Conservation (phyloP, 2,329 filamentous ascomycete genomes). For the Zelopaecilomyces penicillatus region DNA sequence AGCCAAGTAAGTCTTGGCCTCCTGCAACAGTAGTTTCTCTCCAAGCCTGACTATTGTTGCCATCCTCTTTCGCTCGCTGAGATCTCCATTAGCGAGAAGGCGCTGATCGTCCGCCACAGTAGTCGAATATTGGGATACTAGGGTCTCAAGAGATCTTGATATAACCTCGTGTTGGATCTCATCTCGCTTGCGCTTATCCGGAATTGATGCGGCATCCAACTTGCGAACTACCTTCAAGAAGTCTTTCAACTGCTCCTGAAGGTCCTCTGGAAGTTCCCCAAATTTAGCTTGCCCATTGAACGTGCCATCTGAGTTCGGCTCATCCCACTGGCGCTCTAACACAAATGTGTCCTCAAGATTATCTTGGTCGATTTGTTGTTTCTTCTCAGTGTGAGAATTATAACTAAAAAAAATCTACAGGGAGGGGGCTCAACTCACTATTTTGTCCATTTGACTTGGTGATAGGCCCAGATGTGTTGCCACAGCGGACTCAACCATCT, state of each 20-base stretch:
- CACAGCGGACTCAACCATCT: conserved; percentile 42
- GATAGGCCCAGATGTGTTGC: conserved; percentile 29
- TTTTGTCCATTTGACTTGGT: conserved; percentile 30
- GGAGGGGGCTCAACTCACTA: conserved; percentile 29
- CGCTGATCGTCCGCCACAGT: conserved; percentile 31
- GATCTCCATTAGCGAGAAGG: conserved; percentile 22
- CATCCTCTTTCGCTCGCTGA: conserved; percentile 41
- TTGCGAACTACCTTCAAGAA: conserved; percentile 43
- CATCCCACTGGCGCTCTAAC: conserved; percentile 47
- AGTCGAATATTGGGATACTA: conserved; percentile 35
- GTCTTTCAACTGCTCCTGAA: conserved; percentile 42
- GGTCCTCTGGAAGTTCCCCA: conserved; percentile 38
- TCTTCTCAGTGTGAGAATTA: conserved; percentile 22
- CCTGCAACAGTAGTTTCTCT: conserved; percentile 59
- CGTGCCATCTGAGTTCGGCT: conserved; percentile 41
- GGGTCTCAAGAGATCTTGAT: conserved; percentile 26
- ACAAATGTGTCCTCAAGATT: conserved; percentile 70
- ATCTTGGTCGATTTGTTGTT: conserved; percentile 48
- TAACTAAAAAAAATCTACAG: not conserved
- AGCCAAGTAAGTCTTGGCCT: conserved; percentile 34
- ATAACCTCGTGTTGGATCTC: conserved; percentile 35
- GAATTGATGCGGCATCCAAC: conserved; percentile 30
- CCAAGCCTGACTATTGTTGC: conserved; percentile 60
- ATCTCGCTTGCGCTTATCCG: conserved; percentile 42
- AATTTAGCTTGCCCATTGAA: conserved; percentile 30